Evolutionary conservation across 2,329 filamentous ascomycete genomes (phyloP).

Genomic region (Ascochyta rabiei): DNA sequence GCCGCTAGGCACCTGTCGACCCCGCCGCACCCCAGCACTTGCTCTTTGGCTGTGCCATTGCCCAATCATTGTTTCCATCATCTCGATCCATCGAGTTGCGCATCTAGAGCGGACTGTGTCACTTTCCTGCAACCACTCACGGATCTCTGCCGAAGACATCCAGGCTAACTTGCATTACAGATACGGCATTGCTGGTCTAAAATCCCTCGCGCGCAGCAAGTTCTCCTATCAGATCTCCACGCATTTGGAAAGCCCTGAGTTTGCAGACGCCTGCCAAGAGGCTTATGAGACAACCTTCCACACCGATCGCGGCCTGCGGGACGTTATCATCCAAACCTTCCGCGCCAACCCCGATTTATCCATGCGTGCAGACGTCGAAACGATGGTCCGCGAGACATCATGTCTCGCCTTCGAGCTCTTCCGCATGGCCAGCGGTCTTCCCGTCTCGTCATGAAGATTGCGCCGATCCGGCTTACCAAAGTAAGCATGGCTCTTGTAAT

Average conservation of each 20-base stretch:
- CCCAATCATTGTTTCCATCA: slow-evolving; percentile 24
- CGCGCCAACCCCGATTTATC: slow-evolving; percentile 53
- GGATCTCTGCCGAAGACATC: background rate
- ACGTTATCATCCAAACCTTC: slow-evolving; percentile 56
- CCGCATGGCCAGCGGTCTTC: slow-evolving; percentile 55
- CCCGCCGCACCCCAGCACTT: slow-evolving; percentile 9
- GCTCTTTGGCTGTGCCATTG: background rate
- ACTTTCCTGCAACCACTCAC: slow-evolving; percentile 16
- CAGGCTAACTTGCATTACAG: slow-evolving; percentile 38
- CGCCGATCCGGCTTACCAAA: background rate
- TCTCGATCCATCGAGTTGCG: slow-evolving; percentile 14
- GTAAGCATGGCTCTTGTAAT: background rate
- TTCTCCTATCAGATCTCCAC: slow-evolving; percentile 54
- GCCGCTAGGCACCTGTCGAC: slow-evolving; percentile 5
- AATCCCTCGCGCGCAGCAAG: slow-evolving; percentile 53
- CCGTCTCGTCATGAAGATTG: slow-evolving; percentile 41
- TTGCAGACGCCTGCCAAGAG: slow-evolving; percentile 56
- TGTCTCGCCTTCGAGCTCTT: slow-evolving; percentile 57
- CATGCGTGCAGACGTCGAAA: slow-evolving; percentile 54
- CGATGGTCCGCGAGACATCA: slow-evolving; percentile 53
- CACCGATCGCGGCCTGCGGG: slow-evolving; percentile 55
- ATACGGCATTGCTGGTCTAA: slow-evolving; percentile 56
- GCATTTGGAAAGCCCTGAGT: slow-evolving; percentile 53
- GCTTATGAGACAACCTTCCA: slow-evolving; percentile 58
- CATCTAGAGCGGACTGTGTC: slow-evolving; percentile 23